Percentiles rank a stretch among this genome's conserved stretches.
These are phyloP conservation scores for Pseudogymnoascus verrucosus DNA, from an alignment of 2,329 filamentous ascomycete species.

Conservation along the genomic window DNA sequence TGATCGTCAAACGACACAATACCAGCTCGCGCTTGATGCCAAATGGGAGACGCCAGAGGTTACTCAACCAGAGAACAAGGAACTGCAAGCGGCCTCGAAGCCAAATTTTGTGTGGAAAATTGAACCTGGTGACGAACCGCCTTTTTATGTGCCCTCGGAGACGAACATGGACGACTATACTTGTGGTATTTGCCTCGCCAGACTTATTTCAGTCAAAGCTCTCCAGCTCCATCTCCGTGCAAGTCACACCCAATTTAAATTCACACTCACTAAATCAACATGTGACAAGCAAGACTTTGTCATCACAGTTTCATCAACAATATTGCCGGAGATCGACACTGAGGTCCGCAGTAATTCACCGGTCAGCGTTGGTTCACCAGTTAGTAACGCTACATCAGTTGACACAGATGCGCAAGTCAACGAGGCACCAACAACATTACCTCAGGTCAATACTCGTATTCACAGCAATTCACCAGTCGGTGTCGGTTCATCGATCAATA, in stretches of 20 bases:
- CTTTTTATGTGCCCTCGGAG: not conserved
- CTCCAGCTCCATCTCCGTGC: not conserved
- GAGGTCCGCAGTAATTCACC: not conserved
- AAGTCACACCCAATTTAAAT: not conserved
- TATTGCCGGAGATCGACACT: not conserved
- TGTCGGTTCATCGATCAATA: not conserved
- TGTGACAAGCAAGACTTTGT: not conserved
- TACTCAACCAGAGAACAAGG: not conserved
- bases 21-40: not conserved
- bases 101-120: not conserved
- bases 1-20: not conserved
- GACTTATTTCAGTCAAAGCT: not conserved
- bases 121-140: not conserved
- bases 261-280: not conserved
- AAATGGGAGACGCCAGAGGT: not conserved
- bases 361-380: not conserved
- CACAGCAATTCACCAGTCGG: no score
- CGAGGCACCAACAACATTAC: not conserved
- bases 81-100: not conserved
- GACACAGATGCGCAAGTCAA: not conserved
- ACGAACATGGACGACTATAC: not conserved
- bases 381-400: not conserved
- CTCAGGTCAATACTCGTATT: not conserved
- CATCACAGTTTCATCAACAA: not conserved
- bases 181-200: not conserved